Base-by-base conservation (phyloP, 1,284 basidiomycete genomes). In the Dichomitus squalens region DNA sequence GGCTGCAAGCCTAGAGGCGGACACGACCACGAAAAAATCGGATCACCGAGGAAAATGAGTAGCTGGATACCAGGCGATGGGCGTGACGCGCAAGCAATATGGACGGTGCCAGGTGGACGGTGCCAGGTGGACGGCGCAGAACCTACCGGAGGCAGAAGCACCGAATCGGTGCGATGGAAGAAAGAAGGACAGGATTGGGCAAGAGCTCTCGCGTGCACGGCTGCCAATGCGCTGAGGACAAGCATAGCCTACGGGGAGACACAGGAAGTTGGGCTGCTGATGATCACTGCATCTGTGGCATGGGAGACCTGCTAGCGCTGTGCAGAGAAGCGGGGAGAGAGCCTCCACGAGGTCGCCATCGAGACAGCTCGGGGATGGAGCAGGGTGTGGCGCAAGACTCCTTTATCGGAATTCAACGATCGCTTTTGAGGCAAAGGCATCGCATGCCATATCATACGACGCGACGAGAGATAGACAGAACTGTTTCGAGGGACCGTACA, bases 181-280 rank as follows among this genome's bases (percentile, higher is more conserved):
- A 21, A 29, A 23, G 35, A 12, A 33, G 31, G 31, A 6, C 31
- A 8, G 39, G 18, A 29, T 27, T 25, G 16, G 41, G 25, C 25
- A 44, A 9, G 0, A 23, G 7, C 16, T 29, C 25, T 14, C 41
- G n/a, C n/a, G n/a, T n/a, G n/a, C n/a, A n/a, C n/a, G n/a, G n/a
- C n/a, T n/a, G n/a, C n/a, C n/a, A n/a, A n/a, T 16, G 41, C 16
- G 56, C 47, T 35, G 53, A 52, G 33, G 51, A 53, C 38, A 25
- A 33, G 48, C 60, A 61, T 57, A 51, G 60, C 60, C 60, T 29
- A 21, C 34, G 53, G 38, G 39, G 43, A 25, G 27, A 46, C 41
- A 40, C n/a, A n/a, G 60, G 46, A n/a, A 49, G 56, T 58, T 58
- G 51, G 31, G 50, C 49, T 58, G 60, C 56, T 61, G 49, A 58